Conservation (phyloP, 2,329 filamentous ascomycete genomes). For the Orbilia quercus region DNA sequence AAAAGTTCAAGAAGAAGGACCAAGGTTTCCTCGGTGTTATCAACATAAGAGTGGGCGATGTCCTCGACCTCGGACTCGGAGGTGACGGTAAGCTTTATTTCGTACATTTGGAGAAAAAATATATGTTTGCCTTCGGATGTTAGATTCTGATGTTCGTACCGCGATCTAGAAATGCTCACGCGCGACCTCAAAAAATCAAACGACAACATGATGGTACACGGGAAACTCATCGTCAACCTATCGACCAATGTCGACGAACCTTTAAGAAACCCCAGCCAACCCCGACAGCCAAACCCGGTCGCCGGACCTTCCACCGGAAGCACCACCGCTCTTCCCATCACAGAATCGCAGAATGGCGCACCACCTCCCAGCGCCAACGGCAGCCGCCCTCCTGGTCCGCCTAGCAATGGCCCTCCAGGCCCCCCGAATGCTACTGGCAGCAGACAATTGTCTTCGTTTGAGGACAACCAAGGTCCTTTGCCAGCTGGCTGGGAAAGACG, state of each 20-base stretch:
- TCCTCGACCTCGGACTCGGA: conserved; percentile 87
- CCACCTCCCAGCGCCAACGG: conserved; percentile 64
- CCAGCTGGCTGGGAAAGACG: conserved; percentile 95
- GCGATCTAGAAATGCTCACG: conserved; percentile 87
- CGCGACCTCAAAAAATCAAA: conserved; percentile 97
- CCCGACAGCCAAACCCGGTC: conserved; percentile 42
- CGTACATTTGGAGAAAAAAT: no score
- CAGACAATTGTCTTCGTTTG: conserved; percentile 85
- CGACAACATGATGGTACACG: conserved; percentile 96
- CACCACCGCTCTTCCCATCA: conserved; percentile 57
- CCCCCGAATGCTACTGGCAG: conserved; percentile 64
- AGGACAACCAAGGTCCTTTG: conserved; percentile 92
- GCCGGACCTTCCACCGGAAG: conserved; percentile 60
- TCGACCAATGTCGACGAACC: conserved; percentile 87
- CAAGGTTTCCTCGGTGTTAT: conserved; percentile 98
- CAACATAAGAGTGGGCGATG: conserved; percentile 93
- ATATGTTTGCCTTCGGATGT: conserved; percentile 2
- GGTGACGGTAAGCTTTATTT: conserved; percentile 78
- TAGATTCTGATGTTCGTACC: conserved; percentile 40
- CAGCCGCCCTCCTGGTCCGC: conserved; percentile 61
- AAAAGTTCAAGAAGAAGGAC: conserved; percentile 99
- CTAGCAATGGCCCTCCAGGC: conserved; percentile 63
- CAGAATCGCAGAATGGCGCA: conserved; percentile 63
- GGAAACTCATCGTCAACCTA: conserved; percentile 95
- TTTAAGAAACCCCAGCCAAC: conserved; percentile 65